A percentile compares a stretch with the other conserved stretches of the same genome.
phyloP scores from a whole-genome alignment of 345 rosid species.

The Populus ilicifolia region DNA sequence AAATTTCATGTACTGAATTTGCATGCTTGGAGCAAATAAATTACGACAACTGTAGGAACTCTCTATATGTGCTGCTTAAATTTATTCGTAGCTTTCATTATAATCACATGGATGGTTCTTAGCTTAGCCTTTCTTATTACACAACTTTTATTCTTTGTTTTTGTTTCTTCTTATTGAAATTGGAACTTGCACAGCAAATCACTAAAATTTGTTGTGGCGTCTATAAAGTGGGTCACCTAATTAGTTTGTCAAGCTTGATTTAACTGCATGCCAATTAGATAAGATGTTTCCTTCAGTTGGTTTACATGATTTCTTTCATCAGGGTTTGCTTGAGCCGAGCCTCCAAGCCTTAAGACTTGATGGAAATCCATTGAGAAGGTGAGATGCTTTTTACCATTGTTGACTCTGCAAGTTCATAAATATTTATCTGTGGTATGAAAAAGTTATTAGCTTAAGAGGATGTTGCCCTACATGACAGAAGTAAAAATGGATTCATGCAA shows the following conservation, averaged over 20 bases:
- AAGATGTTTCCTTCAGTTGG: background rate
- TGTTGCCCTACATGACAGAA: too few relatives aligned
- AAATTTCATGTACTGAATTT: background rate
- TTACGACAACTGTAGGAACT: too few relatives aligned
- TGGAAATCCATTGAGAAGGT: constrained; percentile 93
- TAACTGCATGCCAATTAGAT: background rate
- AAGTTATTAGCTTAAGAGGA: too few relatives aligned
- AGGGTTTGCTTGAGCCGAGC: constrained; percentile 83
- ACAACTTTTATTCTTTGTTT: background rate
- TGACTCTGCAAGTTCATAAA: background rate
- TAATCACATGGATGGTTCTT: background rate
- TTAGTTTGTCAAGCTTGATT: background rate
- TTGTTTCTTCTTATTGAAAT: background rate
- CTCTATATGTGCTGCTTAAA: too few relatives aligned
- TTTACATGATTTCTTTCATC: constrained; percentile 6
- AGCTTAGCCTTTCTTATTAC: background rate
- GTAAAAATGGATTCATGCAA: too few relatives aligned
- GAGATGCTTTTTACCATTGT: background rate
- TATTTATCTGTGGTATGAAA: too few relatives aligned
- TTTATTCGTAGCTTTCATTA: background rate
- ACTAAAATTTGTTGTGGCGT: background rate
- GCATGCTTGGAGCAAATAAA: too few relatives aligned
- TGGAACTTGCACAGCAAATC: background rate
- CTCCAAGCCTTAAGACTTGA: constrained; percentile 76
- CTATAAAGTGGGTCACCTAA: background rate